Evolutionary conservation across 768 basidiomycete species (phyloP).

Genomic region (Hortiboletus campestris): DNA sequence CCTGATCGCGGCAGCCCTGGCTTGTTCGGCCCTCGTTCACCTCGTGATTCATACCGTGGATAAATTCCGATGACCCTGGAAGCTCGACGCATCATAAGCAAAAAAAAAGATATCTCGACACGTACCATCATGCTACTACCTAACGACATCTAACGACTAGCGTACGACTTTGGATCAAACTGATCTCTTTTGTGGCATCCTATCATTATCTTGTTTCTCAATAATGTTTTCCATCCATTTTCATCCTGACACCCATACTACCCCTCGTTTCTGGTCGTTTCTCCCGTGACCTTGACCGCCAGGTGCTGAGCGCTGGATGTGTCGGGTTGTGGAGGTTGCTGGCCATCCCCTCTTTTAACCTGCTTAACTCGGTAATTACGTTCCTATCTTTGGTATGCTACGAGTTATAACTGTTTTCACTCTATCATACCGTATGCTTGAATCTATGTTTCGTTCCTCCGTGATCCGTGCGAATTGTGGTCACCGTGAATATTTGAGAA

Average conservation of each 20-base stretch:
- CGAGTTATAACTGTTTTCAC: slow-evolving; percentile 1
- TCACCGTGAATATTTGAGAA: no score
- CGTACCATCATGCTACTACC: not conserved
- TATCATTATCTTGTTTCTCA: slow-evolving; percentile 29
- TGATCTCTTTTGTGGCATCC: slow-evolving; percentile 2
- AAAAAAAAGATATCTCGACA: not conserved
- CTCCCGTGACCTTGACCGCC: not conserved
- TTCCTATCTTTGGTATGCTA: not conserved
- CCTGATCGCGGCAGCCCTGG: slow-evolving; percentile 61
- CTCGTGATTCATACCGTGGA: slow-evolving; percentile 38
- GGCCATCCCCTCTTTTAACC: not conserved
- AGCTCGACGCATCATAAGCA: not conserved
- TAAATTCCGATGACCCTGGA: slow-evolving; percentile 1
- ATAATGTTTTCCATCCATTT: not conserved
- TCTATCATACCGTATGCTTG: slow-evolving; percentile 18
- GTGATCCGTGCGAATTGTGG: not conserved
- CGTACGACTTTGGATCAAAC: slow-evolving; percentile 12
- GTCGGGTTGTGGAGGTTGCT: not conserved
- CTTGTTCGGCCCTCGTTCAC: slow-evolving; percentile 78
- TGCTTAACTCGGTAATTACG: not conserved
- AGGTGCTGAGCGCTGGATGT: not conserved
- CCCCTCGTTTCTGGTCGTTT: not conserved
- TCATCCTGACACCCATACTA: not conserved
- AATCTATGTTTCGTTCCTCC: slow-evolving; percentile 16
- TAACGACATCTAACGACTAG: slow-evolving; percentile 22